Base-by-base conservation (phyloP, 306 rosid species). In the Trichosanthes cucumerina region DNA sequence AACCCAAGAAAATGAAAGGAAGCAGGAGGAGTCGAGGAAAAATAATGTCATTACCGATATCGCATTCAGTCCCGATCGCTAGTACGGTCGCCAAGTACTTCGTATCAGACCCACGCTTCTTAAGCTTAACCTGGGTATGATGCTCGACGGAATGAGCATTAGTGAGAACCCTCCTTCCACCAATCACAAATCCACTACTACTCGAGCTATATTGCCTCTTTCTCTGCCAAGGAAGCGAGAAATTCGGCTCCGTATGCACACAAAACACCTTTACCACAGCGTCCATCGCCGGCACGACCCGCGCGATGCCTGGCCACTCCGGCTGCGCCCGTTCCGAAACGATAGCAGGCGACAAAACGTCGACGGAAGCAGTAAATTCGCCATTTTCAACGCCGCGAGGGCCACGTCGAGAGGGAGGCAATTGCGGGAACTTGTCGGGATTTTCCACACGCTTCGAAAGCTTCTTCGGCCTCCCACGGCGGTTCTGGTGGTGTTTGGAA, bases 61-160 rank as follows among this genome's bases (percentile, higher is more conserved):
- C 99, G 59, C 99, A 96, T 78, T 92, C 98, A 0, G 99, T 92
- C 79, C 99, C 99, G 74, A 96, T 96, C 75, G 98, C 92, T n/a
- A 96, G 93, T 11, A 96, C 99, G 10, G 89, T 92, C 12, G 99
- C 99, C 88, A 96, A 84, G 85, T 88, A 96, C 85, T 96, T 92
- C 0, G 96, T 96, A 76, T 96, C 97, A 7, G 98, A 96, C 69
- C 99, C 99, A 43, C 97, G 96, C 85, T 96, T 96, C 87, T 96
- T 96, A 68, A 96, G 92, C 89, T 92, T 96, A 26, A 96, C 98
- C 87, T 90, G 98, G 3, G 97, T 96, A 60, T 91, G 83, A 75
- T 96, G 96, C 90, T 92, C 98, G 46, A 92, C 99, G 0, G 98
- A 96, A 81, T 96, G 98, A 44, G 98, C 99, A 86, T 96, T 92